These are phyloP conservation scores for Penicillium argentinense DNA, from an alignment of 495 filamentous ascomycete species.

Conservation along the genomic window DNA sequence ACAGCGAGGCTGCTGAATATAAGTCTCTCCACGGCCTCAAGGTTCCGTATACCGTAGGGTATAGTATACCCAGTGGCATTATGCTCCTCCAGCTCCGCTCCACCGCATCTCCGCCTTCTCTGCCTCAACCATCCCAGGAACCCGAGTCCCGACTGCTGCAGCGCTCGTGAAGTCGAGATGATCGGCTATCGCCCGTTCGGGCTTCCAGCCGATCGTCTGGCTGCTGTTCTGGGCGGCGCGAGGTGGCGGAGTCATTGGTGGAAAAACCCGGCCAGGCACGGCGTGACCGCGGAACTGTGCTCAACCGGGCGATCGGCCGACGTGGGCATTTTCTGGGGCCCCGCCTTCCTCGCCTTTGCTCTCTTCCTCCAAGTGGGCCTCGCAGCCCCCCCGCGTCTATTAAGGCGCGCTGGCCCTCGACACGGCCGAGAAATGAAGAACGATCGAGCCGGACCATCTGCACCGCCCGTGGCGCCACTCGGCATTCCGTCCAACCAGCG, in stretches of 20 bases:
- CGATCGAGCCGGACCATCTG: too few relatives aligned
- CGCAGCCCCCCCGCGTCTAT: too few relatives aligned
- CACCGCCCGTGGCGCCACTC: constrained; percentile 14
- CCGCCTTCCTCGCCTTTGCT: too few relatives aligned
- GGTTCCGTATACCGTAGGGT: too few relatives aligned
- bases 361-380: too few relatives aligned
- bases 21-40: too few relatives aligned
- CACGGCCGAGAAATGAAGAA: background rate
- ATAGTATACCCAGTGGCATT: too few relatives aligned
- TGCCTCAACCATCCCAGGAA: background rate
- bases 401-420: background rate
- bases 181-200: constrained; percentile 4
- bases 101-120: background rate
- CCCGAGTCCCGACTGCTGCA: constrained; percentile 1
- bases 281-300: background rate
- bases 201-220: background rate
- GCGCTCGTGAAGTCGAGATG: too few relatives aligned
- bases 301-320: background rate
- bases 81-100: too few relatives aligned
- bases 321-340: background rate
- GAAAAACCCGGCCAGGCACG: background rate
- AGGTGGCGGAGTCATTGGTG: background rate
- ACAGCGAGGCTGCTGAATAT: too few relatives aligned
- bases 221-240: background rate
- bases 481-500: background rate